Conservation (phyloP, 2,329 filamentous ascomycete genomes). For the Akanthomyces muscarius region DNA sequence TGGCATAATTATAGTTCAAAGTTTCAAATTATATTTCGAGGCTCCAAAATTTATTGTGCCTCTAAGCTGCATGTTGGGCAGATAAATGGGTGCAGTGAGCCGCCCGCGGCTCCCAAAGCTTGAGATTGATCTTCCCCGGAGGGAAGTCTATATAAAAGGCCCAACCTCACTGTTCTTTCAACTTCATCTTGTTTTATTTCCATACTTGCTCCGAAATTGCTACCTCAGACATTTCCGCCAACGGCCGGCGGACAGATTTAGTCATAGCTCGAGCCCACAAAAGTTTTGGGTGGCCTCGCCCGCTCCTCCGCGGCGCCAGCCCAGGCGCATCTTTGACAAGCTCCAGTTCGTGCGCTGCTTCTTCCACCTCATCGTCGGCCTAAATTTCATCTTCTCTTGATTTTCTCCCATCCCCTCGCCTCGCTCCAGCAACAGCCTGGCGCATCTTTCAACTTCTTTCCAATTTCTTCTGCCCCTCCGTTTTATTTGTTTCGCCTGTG, state of each 20-base stretch:
- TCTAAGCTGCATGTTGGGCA: too few species aligned
- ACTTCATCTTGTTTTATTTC: too few species aligned
- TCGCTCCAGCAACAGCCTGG: not conserved
- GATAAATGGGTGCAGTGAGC: too few species aligned
- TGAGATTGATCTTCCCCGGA: too few species aligned
- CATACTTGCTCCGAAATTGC: conserved; percentile 16
- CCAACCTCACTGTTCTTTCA: too few species aligned
- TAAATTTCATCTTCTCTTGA: not conserved
- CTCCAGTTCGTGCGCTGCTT: conserved; percentile 3
- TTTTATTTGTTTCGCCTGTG: not conserved
- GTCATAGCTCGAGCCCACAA: conserved; percentile 12
- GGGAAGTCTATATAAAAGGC: too few species aligned
- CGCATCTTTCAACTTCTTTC: not conserved
- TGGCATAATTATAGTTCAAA: too few species aligned
- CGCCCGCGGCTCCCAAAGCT: too few species aligned
- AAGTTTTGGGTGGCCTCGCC: not conserved
- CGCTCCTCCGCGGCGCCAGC: not conserved
- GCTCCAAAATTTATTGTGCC: too few species aligned
- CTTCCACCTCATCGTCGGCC: not conserved
- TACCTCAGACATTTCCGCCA: conserved; percentile 28
- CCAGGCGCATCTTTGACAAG: conserved; percentile 9
- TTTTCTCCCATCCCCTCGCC: not conserved
- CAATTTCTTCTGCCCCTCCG: not conserved
- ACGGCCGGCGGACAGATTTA: conserved; percentile 8
- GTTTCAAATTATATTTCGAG: too few species aligned